Evolutionary conservation across 371 early-diverging fungal genomes (phyloP).

Genomic region (Saksenaea oblongispora): DNA sequence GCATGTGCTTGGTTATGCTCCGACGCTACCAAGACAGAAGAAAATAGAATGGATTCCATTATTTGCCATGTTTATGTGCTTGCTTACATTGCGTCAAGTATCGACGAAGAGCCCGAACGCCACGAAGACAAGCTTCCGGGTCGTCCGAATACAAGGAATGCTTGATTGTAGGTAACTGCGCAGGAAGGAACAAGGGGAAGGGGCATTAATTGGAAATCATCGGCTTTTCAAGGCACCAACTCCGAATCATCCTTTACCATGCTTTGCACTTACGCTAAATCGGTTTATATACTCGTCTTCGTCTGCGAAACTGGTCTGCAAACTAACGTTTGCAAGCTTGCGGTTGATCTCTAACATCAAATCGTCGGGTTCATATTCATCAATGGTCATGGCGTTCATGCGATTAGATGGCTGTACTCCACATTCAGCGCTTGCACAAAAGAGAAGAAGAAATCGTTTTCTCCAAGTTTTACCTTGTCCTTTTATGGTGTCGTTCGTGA

Average conservation of each 20-base stretch:
- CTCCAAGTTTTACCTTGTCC: not conserved
- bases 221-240: not conserved
- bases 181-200: not conserved
- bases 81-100: conserved; percentile 45
- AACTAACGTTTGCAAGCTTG: conserved; percentile 44
- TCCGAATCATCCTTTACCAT: conserved; percentile 8
- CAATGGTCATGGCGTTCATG: conserved; percentile 34
- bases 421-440: not conserved
- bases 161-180: conserved; percentile 18
- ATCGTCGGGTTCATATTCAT: conserved; percentile 44
- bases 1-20: conserved; percentile 15
- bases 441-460: not conserved
- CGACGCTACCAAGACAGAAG: not conserved
- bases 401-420: not conserved
- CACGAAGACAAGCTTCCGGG: conserved; percentile 21
- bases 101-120: conserved; percentile 31
- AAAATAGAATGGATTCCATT: not conserved
- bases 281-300: conserved; percentile 24
- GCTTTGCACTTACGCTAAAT: conserved; percentile 24
- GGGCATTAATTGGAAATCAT: conserved; percentile 3
- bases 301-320: conserved; percentile 16
- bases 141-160: conserved; percentile 15
- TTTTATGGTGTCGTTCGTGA: not conserved
- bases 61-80: not conserved
- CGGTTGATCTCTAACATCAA: conserved; percentile 38